Percentiles rank a stretch among this genome's conserved stretches.
Conservation (phyloP, 139 green algal genomes). For the Closterium sp. region DNA sequence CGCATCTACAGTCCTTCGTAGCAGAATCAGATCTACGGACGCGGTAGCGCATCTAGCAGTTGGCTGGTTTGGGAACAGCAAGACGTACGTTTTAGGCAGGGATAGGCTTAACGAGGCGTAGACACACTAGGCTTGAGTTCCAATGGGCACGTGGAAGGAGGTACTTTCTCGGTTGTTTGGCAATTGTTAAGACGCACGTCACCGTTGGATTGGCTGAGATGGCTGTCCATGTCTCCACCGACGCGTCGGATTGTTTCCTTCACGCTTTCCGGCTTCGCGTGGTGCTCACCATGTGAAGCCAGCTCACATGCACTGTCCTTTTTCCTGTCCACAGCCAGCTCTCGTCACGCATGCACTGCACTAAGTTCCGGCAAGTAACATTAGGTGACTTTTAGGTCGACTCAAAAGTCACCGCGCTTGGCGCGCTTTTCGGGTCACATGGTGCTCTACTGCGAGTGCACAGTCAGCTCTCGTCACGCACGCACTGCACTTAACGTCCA, state of each 20-base stretch:
- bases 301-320: too few species aligned
- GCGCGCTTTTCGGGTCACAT: too few species aligned
- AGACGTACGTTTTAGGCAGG: too few species aligned
- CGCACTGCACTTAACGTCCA: background rate
- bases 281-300: too few species aligned
- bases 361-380: too few species aligned
- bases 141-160: background rate
- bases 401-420: too few species aligned
- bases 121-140: background rate
- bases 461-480: background rate
- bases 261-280: too few species aligned
- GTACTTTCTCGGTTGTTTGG: background rate
- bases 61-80: background rate
- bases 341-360: background rate
- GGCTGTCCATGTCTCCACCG: background rate
- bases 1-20: background rate
- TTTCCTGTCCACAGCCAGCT: background rate
- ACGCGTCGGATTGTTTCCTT: background rate
- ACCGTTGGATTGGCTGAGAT: background rate
- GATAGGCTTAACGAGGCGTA: background rate
- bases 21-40: background rate
- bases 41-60: background rate
- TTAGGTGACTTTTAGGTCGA: too few species aligned
- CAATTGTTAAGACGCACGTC: background rate
- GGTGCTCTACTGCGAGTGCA: too few species aligned